A percentile compares a stretch with the other conserved stretches of the same genome.
Evolutionary conservation across 2,329 filamentous ascomycete genomes (phyloP).

Genomic region (Paracoccidioides lutzii): DNA sequence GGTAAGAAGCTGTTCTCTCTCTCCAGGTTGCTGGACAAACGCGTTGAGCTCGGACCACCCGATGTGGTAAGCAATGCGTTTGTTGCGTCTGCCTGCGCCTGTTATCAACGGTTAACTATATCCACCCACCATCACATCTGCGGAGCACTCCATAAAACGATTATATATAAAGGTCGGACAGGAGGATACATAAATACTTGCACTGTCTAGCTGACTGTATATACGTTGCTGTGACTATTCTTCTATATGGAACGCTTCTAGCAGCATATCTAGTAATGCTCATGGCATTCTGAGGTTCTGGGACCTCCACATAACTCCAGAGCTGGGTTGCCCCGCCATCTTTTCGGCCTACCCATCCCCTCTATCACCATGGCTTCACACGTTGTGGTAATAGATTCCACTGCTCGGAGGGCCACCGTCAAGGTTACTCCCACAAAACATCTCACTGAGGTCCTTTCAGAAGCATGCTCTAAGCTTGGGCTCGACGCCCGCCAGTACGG

Average conservation of each 20-base stretch:
- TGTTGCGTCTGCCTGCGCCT: neutral
- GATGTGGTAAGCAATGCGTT: neutral
- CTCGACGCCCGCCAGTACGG: slow-evolving; percentile 60
- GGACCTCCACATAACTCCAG: neutral
- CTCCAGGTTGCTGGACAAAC: neutral
- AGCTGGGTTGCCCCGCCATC: neutral
- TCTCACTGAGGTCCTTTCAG: slow-evolving; percentile 70
- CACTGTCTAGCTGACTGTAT: no score
- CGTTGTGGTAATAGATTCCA: slow-evolving; percentile 74
- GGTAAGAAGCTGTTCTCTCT: neutral
- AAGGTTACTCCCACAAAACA: slow-evolving; percentile 74
- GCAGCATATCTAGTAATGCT: neutral
- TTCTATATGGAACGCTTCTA: neutral
- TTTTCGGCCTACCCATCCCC: slow-evolving; percentile 9
- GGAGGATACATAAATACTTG: no score
- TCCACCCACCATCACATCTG: neutral
- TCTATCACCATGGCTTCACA: slow-evolving; percentile 59
- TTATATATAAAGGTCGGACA: no score
- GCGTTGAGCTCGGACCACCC: slow-evolving; percentile 2
- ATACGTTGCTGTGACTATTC: no score
- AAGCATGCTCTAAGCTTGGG: slow-evolving; percentile 75
- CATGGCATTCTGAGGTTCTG: neutral
- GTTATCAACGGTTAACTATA: neutral
- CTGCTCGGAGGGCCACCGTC: slow-evolving; percentile 62
- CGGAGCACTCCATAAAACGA: no score